Percentiles rank a stretch among this genome's conserved stretches.
phyloP scores from a whole-genome alignment of 2,329 filamentous ascomycete genomes.

The Hypoxylon sp. region DNA sequence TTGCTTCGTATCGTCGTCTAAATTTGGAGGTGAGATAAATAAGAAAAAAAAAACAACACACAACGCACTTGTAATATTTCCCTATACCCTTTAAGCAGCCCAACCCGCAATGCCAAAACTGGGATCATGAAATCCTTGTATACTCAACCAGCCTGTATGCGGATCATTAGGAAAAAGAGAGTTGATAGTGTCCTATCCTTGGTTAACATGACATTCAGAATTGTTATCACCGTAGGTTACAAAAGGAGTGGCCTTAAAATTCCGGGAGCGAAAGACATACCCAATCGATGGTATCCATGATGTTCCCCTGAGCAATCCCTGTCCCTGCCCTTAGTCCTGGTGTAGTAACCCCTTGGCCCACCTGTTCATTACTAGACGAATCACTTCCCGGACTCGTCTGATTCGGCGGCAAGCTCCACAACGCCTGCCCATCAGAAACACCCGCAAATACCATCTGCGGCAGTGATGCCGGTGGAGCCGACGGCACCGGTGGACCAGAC shows the following conservation, averaged over 20 bases:
- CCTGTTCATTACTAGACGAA: conserved; percentile 54
- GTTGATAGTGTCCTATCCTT: conserved; percentile 56
- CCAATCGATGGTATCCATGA: conserved; percentile 75
- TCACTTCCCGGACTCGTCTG: conserved; percentile 62
- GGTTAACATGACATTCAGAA: conserved; percentile 4
- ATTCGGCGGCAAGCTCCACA: conserved; percentile 61
- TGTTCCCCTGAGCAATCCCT: conserved; percentile 46
- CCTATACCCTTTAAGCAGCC: conserved; percentile 37
- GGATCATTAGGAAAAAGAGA: conserved; percentile 58
- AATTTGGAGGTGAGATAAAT: conserved; percentile 13
- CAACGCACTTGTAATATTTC: background rate
- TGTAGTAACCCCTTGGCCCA: conserved; percentile 24
- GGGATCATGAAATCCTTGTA: conserved; percentile 58
- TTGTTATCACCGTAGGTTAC: background rate
- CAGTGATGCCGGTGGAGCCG: conserved; percentile 21
- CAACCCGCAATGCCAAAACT: conserved; percentile 54
- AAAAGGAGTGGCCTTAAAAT: background rate
- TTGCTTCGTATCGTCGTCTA: conserved; percentile 43
- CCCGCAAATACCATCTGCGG: conserved; percentile 61
- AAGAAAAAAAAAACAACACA: background rate
- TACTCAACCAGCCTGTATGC: conserved; percentile 57
- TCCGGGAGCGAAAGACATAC: conserved; percentile 60
- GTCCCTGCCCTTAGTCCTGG: conserved; percentile 21
- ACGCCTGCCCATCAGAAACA: conserved; percentile 63
- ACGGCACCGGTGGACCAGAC: conserved; percentile 21